Base-by-base conservation (phyloP, 164 flowering plant species). In the Vitis rupestris region DNA sequence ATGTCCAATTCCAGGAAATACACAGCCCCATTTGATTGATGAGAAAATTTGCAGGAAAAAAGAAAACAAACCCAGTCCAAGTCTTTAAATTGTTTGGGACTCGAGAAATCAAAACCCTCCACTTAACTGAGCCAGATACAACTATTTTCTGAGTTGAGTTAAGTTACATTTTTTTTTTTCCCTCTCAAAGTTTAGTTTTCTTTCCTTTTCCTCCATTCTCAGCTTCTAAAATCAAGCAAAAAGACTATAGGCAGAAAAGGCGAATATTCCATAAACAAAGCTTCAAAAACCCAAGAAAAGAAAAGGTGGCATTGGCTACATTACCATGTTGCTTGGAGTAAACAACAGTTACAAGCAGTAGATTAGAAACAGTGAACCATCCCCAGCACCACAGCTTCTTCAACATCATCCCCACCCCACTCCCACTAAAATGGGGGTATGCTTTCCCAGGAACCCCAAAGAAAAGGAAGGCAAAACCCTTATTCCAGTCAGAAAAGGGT, bases 261-360 rank as follows among this genome's bases (percentile, higher is more conserved):
- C 44, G 27, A 23, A 23, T 31, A 6, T 31, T 31, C 27, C 44
- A 31, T 31, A 27, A 64, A 29, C 19, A 58, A 17, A 30, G 62
- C 5, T 15, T 19, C 9, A 14, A 52, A 51, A 17, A 17, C 37
- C 10, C 13, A 58, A 64, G 48, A 10, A 30, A 30, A 8, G 23
- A 73, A 62, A 58, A 3, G n/a, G 12, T 4, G 50, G 3, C 27
- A 48, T 49, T 9, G 17, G n/a, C n/a, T 31, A 31, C 44, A 60
- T 58, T 80, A 87, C 88, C 88, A 73, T 80, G 87, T 50, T 75
- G 55, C 72, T 83, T 81, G 77, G 83, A 80, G 71, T 59, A 74
- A 62, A 78, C 87, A 75, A 68, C 54, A 52, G 68, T 67, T 0
- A 71, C 53, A 27, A 79, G 73, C 57, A 82, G 73, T 2, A 76